These are phyloP conservation scores for Tilletiopsis washingtonensis DNA, from an alignment of 1,284 basidiomycete species.

Conservation along the genomic window DNA sequence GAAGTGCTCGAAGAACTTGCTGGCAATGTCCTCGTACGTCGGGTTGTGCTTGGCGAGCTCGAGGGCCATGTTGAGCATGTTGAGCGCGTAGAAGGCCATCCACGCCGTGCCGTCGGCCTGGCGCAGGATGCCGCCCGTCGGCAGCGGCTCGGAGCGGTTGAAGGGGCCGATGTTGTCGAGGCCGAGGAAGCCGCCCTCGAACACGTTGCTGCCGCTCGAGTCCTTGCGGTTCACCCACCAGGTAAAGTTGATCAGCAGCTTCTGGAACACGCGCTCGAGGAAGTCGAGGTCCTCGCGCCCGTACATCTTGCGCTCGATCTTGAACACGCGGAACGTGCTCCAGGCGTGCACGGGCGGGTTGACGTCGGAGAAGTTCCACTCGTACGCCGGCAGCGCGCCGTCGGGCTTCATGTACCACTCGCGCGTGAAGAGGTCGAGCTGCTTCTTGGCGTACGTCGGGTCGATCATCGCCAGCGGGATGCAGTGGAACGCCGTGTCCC, in stretches of 20 bases:
- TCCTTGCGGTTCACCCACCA: constrained; percentile 99
- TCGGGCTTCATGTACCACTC: constrained; percentile 99
- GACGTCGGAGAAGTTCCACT: constrained; percentile 97
- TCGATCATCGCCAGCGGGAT: constrained; percentile 93
- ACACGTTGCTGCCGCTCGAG: constrained; percentile 84
- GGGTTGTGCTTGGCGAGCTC: constrained; percentile 95
- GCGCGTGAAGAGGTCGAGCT: constrained; percentile 86
- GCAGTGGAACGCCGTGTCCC: constrained; percentile 98
- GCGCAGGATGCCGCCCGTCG: constrained; percentile 71
- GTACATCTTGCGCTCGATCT: constrained; percentile 90
- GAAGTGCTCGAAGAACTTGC: constrained; percentile 80
- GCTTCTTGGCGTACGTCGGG: constrained; percentile 90
- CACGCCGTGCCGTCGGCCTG: constrained; percentile 97
- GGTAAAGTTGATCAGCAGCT: constrained; percentile 90
- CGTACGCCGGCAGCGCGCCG: constrained; percentile 93
- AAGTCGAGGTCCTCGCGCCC: constrained; percentile 84
- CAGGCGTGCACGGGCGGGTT: constrained; percentile 97
- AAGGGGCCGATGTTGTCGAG: constrained; percentile 97
- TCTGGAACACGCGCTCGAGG: constrained; percentile 96
- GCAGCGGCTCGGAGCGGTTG: constrained; percentile 91
- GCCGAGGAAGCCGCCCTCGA: constrained; percentile 95
- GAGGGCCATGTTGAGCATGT: constrained; percentile 95
- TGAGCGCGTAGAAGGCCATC: constrained; percentile 98
- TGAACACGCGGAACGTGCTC: constrained; percentile 49
- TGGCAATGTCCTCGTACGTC: constrained; percentile 98